Evolutionary conservation across 176 grass and related monocot species (phyloP).

Genomic region (Paspalum vaginatum): DNA sequence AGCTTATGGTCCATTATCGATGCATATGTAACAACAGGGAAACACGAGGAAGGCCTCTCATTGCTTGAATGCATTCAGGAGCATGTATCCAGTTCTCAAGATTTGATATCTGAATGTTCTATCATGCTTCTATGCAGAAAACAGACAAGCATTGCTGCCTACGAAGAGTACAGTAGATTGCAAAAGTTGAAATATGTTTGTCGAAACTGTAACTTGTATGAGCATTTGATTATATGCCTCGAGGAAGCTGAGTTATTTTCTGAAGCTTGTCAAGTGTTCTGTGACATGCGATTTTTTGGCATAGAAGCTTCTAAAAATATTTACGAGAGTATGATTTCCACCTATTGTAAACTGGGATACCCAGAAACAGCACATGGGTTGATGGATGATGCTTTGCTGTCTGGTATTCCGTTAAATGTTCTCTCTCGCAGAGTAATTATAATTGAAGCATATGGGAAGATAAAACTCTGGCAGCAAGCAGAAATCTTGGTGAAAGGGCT

Average conservation of each 20-base stretch:
- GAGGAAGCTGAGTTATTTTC: conserved; percentile 60
- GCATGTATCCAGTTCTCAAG: conserved; percentile 47
- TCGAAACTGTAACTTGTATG: conserved; percentile 58
- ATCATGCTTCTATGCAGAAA: conserved; percentile 83
- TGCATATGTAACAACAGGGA: conserved; percentile 57
- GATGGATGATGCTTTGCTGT: conserved; percentile 60
- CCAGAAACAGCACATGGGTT: conserved; percentile 81
- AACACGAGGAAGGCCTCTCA: conserved; percentile 56
- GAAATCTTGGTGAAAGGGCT: conserved; percentile 77
- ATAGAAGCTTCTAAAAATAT: conserved; percentile 64
- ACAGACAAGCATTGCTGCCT: conserved; percentile 49
- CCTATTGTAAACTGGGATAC: conserved; percentile 84
- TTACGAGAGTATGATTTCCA: conserved; percentile 62
- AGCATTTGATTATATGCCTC: conserved; percentile 73
- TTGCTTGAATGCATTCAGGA: conserved; percentile 75
- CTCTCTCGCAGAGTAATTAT: conserved; percentile 58
- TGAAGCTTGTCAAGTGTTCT: conserved; percentile 83
- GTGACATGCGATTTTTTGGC: conserved; percentile 78
- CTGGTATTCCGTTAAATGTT: conserved; percentile 56
- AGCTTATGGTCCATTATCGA: conserved; percentile 70
- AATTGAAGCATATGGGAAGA: conserved; percentile 77
- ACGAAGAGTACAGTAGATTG: conserved; percentile 64
- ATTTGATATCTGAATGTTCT: conserved; percentile 72
- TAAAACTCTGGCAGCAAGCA: conserved; percentile 79
- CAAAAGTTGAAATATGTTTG: conserved; percentile 47